Conservation (phyloP, 78 protist species). For the Dictyostelium intermedium region DNA sequence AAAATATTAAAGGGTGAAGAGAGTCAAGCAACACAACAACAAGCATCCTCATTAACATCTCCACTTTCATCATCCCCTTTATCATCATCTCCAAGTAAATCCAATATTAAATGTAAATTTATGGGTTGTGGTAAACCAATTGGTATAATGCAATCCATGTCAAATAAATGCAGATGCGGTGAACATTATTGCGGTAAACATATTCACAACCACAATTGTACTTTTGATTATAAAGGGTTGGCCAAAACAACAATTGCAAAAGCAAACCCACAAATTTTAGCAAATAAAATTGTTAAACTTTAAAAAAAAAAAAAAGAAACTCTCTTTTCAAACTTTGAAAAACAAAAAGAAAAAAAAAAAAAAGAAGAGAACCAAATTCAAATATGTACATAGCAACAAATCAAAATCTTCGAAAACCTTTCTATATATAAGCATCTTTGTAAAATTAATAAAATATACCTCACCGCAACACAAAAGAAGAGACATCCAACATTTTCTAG, state of each 20-base stretch:
- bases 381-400: too few species aligned
- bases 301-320: background rate
- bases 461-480: too few species aligned
- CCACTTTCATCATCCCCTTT: slow-evolving; percentile 1
- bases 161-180: slow-evolving; percentile 65
- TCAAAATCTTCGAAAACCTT: too few species aligned
- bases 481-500: too few species aligned
- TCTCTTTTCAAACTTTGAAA: background rate
- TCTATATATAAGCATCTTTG: too few species aligned
- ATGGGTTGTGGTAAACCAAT: slow-evolving; percentile 20
- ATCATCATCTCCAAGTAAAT: slow-evolving; percentile 24
- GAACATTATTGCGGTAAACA: slow-evolving; percentile 52
- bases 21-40: background rate
- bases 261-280: slow-evolving; percentile 74
- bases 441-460: too few species aligned
- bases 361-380: too few species aligned
- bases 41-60: background rate
- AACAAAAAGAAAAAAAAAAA: background rate
- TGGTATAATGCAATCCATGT: slow-evolving; percentile 9
- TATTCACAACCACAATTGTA: slow-evolving; percentile 56
- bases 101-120: slow-evolving; percentile 16
- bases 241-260: slow-evolving; percentile 56
- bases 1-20: slow-evolving; percentile 6
- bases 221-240: slow-evolving; percentile 53
- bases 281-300: slow-evolving; percentile 67